Base-by-base conservation (phyloP, 164 flowering plant species). In the Piper betle region DNA sequence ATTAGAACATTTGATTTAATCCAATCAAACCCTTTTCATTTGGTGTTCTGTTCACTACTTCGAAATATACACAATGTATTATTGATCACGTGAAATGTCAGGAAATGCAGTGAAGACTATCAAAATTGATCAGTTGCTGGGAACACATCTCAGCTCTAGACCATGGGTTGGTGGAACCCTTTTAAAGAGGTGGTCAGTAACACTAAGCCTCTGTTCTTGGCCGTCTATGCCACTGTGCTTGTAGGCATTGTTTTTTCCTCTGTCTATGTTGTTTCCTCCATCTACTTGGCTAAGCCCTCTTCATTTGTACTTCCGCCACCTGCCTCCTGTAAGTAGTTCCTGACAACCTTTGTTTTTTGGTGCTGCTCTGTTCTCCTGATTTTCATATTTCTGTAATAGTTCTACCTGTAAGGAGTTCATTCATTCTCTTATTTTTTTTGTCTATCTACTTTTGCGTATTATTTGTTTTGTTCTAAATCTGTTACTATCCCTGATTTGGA, bases 231-330 rank as follows among this genome's bases (percentile, higher is more conserved):
- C 20, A 77, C 91, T 0, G 81, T 92, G n/a, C 58, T 89, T 15
- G 59, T 80, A 15, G 98, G 95, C 1, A 75, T 92, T 20, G 40
- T 87, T n/a, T 68, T 87, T 60, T 88, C 96, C 6, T 72, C 93
- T 4, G 65, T 87, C 57, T 88, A 82, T 59, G 88, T 87, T 25
- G 77, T 90, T 66, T 84, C 96, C 46, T 83, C 96, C 25, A 52
- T 89, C 58, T 83, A 84, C 68, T 75, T 80, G 17, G 66, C 72
- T 50, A 58, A 60, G 6, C 55, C 76, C 3, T 37, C 74, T 46
- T 37, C 73, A 39, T 12, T 70, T 38, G 48, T 62, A 63, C 33
- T 68, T 19, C 39, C 74, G 58, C 58, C 77, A n/a, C 55, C 74
- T 43, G 48, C 64, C 42, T 20, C 68, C 17, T 10, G 69, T 59